Conservation (phyloP, 2,329 filamentous ascomycete genomes). For the Plenodomus tracheiphilus region DNA sequence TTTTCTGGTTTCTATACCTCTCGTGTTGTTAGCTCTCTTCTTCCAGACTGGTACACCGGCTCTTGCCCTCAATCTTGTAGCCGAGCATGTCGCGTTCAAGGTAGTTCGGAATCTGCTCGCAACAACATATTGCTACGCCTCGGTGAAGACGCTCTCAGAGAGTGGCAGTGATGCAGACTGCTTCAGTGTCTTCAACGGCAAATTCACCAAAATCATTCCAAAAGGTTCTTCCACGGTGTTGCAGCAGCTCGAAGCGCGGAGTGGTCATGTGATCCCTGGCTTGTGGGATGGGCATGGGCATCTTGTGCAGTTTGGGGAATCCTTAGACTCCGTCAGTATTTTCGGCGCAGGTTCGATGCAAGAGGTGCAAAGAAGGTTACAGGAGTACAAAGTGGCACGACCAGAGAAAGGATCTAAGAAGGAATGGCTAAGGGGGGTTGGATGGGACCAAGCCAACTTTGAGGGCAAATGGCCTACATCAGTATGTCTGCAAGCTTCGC, state of each 20-base stretch:
- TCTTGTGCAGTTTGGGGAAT: conserved; percentile 67
- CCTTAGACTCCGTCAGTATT: conserved; percentile 66
- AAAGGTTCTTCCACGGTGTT: conserved; percentile 29
- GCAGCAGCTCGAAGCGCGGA: conserved; percentile 31
- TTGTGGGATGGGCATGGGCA: conserved; percentile 74
- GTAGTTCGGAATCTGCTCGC: conserved; percentile 29
- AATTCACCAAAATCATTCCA: conserved; percentile 43
- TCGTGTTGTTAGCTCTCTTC: conserved; percentile 31
- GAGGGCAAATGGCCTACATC: conserved; percentile 66
- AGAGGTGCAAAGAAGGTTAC: conserved; percentile 59
- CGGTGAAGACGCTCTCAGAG: conserved; percentile 50
- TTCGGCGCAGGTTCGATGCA: conserved; percentile 61
- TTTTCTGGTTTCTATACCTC: conserved; percentile 28
- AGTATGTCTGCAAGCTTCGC: conserved; percentile 46
- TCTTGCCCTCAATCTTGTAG: conserved; percentile 8
- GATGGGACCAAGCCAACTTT: conserved; percentile 71
- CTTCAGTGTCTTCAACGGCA: conserved; percentile 59
- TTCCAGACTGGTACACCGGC: conserved; percentile 30
- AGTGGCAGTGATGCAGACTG: conserved; percentile 50
- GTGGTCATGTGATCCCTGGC: conserved; percentile 65
- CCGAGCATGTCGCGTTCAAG: conserved; percentile 20
- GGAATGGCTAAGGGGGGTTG: conserved; percentile 68
- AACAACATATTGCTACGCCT: conserved; percentile 49
- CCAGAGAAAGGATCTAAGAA: conserved; percentile 56
- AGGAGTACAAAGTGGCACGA: conserved; percentile 55